Evolutionary conservation across 2,329 filamentous ascomycete species (phyloP).

Genomic region (Coniochaeta sp.): DNA sequence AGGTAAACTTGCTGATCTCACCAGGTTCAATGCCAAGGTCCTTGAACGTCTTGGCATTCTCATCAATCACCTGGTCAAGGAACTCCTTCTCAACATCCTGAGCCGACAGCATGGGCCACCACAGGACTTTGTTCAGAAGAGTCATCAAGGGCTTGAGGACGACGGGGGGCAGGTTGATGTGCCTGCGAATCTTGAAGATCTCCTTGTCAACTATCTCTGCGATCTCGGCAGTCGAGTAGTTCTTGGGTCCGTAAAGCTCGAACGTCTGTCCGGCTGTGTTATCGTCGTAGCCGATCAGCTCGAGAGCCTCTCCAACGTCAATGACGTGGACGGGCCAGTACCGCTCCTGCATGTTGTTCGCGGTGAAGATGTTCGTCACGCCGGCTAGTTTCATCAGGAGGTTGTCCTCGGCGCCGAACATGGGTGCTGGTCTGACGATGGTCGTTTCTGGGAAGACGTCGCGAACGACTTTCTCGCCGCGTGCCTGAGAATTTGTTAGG

Average conservation of each 20-base stretch:
- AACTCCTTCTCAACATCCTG: conserved; percentile 91
- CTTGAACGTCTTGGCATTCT: conserved; percentile 87
- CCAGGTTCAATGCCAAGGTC: conserved; percentile 85
- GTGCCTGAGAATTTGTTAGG: conserved; percentile 41
- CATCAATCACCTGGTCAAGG: conserved; percentile 87
- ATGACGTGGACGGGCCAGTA: conserved; percentile 89
- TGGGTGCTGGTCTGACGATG: conserved; percentile 85
- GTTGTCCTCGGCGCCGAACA: conserved; percentile 93
- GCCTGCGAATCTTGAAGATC: conserved; percentile 81
- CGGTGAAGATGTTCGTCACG: conserved; percentile 73
- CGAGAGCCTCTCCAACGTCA: conserved; percentile 82
- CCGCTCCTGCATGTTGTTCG: conserved; percentile 88
- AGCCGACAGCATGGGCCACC: conserved; percentile 78
- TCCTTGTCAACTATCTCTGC: conserved; percentile 83
- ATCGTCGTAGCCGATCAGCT: conserved; percentile 87
- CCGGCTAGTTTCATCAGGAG: conserved; percentile 80
- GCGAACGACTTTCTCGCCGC: conserved; percentile 75
- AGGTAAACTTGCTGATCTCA: conserved; percentile 80
- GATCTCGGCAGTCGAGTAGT: conserved; percentile 86
- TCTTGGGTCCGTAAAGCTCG: conserved; percentile 88
- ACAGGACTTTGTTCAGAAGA: conserved; percentile 72
- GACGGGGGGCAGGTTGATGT: conserved; percentile 82
- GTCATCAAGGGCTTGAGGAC: conserved; percentile 69
- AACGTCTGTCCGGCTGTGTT: conserved; percentile 83
- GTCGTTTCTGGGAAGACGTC: conserved; percentile 95